These are phyloP conservation scores for Coemansia sp. DNA, from an alignment of 192 early-diverging fungal genomes.

Conservation along the genomic window DNA sequence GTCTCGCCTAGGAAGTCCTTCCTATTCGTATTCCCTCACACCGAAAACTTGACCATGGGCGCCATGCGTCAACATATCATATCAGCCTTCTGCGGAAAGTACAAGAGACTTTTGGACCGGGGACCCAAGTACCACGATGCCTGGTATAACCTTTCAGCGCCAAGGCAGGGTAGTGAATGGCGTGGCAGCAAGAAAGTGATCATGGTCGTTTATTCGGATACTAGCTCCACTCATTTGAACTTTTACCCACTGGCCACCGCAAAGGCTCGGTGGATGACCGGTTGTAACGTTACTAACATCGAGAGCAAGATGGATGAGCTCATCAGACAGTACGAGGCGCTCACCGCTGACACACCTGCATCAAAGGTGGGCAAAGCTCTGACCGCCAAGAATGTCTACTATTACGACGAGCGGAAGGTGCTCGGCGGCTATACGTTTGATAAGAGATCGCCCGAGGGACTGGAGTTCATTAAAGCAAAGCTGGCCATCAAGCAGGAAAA, in stretches of 20 bases:
- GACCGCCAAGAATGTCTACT: background rate
- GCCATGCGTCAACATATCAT: background rate
- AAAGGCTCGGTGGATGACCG: background rate
- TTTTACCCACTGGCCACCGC: background rate
- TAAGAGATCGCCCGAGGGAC: conserved; percentile 1
- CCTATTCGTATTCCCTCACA: background rate
- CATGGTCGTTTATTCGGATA: background rate
- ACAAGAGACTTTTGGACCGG: background rate
- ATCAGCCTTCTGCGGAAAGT: background rate
- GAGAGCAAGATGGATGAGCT: background rate
- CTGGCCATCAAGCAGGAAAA: background rate
- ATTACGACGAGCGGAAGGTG: background rate
- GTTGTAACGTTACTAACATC: background rate
- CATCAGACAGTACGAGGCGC: background rate
- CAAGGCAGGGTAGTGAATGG: no score
- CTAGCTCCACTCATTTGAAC: background rate
- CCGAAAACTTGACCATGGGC: background rate
- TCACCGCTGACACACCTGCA: background rate
- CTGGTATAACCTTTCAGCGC: background rate
- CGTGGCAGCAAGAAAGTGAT: background rate
- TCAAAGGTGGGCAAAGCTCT: background rate
- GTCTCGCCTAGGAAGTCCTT: background rate
- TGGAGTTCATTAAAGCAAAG: background rate
- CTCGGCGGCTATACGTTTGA: background rate
- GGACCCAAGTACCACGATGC: background rate